These are phyloP conservation scores for Aotearoamyces nothofagi DNA, from an alignment of 2,329 filamentous ascomycete genomes.

Conservation along the genomic window DNA sequence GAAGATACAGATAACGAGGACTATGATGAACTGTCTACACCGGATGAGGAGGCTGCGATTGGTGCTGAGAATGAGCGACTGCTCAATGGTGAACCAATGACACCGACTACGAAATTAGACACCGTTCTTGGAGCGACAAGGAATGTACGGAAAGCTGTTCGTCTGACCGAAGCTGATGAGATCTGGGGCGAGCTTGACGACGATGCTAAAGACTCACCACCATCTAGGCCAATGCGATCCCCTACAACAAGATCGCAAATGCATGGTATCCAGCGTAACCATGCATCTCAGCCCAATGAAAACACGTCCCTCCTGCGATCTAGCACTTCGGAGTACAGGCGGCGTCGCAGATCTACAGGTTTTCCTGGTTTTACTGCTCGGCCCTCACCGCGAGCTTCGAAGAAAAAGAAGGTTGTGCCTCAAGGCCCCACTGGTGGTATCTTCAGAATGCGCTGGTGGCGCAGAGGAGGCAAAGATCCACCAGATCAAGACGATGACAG, in stretches of 20 bases:
- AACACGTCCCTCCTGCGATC: constrained; percentile 12
- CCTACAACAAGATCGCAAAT: constrained; percentile 4
- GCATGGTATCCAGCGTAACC: no score
- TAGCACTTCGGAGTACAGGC: constrained; percentile 10
- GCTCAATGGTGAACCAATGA: constrained; percentile 15
- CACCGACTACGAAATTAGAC: constrained; percentile 16
- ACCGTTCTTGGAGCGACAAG: constrained; percentile 15
- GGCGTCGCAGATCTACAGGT: constrained; percentile 39
- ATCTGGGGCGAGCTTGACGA: constrained; percentile 87
- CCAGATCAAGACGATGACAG: constrained; percentile 5
- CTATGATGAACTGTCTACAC: constrained; percentile 32
- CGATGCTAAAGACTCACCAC: constrained; percentile 28
- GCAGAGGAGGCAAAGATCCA: constrained; percentile 9
- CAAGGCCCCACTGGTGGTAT: constrained; percentile 37
- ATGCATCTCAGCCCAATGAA: constrained; percentile 9
- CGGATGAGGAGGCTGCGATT: constrained; percentile 18
- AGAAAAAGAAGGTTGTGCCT: constrained; percentile 22
- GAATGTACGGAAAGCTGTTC: constrained; percentile 14
- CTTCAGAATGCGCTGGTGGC: constrained; percentile 41
- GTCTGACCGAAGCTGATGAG: constrained; percentile 49
- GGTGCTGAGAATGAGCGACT: constrained; percentile 16
- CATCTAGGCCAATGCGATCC: constrained; percentile 11
- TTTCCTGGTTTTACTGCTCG: constrained; percentile 42
- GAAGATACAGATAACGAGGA: constrained; percentile 48
- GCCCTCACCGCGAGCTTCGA: constrained; percentile 9